Base-by-base conservation (phyloP, 768 basidiomycete species). In the Leccinum truebloodii region DNA sequence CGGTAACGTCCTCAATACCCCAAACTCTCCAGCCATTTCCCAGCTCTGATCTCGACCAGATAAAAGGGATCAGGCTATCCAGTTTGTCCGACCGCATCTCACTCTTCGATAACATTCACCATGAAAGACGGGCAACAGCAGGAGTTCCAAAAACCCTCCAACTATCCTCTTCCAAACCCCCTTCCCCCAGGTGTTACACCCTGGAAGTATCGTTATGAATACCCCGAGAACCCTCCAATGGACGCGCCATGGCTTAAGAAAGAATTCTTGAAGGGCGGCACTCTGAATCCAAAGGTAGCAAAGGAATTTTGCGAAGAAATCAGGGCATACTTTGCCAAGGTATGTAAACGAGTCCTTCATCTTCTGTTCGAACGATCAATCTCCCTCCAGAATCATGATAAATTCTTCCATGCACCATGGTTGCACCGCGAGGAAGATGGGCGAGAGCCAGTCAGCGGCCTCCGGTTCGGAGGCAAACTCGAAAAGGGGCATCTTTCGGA, bases 361-460 rank as follows among this genome's bases (percentile, higher is more conserved):
- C 22, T 53, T 35, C 24, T 53, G 8, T 16, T 35, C 34, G 34
- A 41, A 26, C 22, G 20, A 37, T 10, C 9, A 24, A 6, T 22
- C 8, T 16, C 22, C 34, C 14, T 35, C 14, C 34, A 54, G 52
- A 16, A 3, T 3, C 34, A 20, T 18, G 5, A 54, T 16, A 4
- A 41, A 0, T 58, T 52, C 52, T 58, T 46, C 30, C 58, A 58
- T 32, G 28, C 58, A 7, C n/a, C 39, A 18, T 58, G 57, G 57
- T 41, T 58, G 37, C 58, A 58, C 52, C 44, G 39, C 20, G 52
- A 20, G 13, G 16, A 54, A 0, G 0, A 24, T 3, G 52, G 58
- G 9, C 58, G 58, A n/a, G 58, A 58, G 20, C 58, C 52, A 6
- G 24, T 58, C 6, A 58, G 22, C 12, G 58, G 58, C 28, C 52